Base-by-base conservation (phyloP, 192 early-diverging fungal genomes). In the Coemansia sp. region DNA sequence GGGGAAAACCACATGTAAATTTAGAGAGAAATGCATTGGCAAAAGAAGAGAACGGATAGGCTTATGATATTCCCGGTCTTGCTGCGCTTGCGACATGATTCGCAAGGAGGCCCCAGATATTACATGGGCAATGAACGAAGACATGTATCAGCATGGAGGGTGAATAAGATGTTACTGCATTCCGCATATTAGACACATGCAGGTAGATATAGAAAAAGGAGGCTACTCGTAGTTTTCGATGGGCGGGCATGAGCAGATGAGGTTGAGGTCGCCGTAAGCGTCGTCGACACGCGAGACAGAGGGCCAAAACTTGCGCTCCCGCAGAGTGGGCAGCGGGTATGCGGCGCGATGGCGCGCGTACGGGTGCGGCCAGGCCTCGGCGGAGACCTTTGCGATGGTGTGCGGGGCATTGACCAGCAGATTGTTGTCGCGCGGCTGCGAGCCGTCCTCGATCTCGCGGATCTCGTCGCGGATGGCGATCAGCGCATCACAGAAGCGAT, bases 401-500 rank as follows among this genome's bases (percentile, higher is more conserved):
- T 99, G 97, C 57, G 97, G 97, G 6, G 95, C 87, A 66, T 91
- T 90, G 63, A 84, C 91, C 42, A 98, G 82, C 17, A 95, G 83
- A 69, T 99, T 99, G 73, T 94, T 84, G 34, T 87, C 89, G 60
- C 86, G 84, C n/a, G 94, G 91, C 77, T 89, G 89, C 72, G 85
- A 85, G 5, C 94, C 94, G 17, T 92, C 87, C 79, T 92, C 89
- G 50, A 99, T 86, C 52, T 90, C 86, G 34, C 87, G 84, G 69
- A 99, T 97, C 84, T 99, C 97, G 53, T 85, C 70, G 53, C 96
- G 93, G 58, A 99, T 99, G 25, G 88, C 75, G 61, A 99, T 95
- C 92, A 99, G 92, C 45, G 97, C 97, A 79, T 98, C 95, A 66
- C 92, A 95, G 88, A 99, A 99, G 41, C 93, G 86, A 82, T 99